These are phyloP conservation scores for Scheffersomyces lignicola DNA, from an alignment of 1,139 yeast genomes.

Conservation along the genomic window DNA sequence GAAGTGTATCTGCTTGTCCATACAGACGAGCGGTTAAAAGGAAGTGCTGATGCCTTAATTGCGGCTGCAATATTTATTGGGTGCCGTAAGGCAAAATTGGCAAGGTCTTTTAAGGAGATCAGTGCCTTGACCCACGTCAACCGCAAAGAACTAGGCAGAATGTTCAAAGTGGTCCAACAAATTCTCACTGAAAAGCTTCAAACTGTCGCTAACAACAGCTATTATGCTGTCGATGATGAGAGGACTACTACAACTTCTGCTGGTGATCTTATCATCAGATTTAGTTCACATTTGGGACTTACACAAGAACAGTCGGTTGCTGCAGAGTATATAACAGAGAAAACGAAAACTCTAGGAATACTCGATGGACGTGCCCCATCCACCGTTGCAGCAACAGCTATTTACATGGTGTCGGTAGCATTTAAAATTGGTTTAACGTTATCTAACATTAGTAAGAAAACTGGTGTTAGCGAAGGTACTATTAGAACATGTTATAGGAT, in stretches of 20 bases:
- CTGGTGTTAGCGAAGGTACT: conserved; percentile 75
- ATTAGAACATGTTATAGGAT: conserved; percentile 90
- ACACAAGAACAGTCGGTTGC: conserved; percentile 84
- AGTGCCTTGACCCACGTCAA: conserved; percentile 96
- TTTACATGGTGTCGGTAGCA: conserved; percentile 84
- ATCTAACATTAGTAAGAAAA: not conserved
- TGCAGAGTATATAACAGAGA: conserved; percentile 88
- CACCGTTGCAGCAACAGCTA: conserved; percentile 96
- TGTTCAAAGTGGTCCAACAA: conserved; percentile 77
- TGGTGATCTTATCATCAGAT: conserved; percentile 91
- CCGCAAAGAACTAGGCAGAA: conserved; percentile 88
- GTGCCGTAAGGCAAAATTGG: conserved; percentile 91
- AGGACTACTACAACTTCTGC: conserved; percentile 90
- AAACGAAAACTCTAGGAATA: conserved; percentile 88
- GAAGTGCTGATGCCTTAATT: conserved; percentile 89
- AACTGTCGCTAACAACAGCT: conserved; percentile 38
- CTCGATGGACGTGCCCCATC: conserved; percentile 97
- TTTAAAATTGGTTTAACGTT: conserved; percentile 57
- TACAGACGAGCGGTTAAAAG: conserved; percentile 84
- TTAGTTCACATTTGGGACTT: conserved; percentile 92
- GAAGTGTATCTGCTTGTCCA: conserved; percentile 92
- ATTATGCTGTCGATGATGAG: conserved; percentile 51
- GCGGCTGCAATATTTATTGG: conserved; percentile 98
- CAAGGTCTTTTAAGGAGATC: conserved; percentile 93
- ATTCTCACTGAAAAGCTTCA: conserved; percentile 68